phyloP scores from a whole-genome alignment of 306 rosid species.

The Boehmeria nivea region DNA sequence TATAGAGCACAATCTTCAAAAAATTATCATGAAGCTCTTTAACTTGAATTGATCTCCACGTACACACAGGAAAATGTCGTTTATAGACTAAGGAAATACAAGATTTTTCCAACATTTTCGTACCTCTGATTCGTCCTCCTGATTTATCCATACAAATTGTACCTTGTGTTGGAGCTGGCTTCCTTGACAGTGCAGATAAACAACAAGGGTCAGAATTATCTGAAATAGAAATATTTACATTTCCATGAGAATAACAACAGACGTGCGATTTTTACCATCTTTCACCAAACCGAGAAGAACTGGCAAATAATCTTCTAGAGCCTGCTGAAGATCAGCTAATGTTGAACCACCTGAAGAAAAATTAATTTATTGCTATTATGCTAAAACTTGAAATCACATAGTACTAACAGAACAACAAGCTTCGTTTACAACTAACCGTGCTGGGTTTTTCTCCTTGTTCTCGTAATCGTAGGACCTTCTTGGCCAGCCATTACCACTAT shows the following conservation, averaged over 20 bases:
- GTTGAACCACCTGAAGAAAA: slow-evolving; percentile 81
- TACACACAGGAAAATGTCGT: too few relatives aligned
- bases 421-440: slow-evolving; percentile 57
- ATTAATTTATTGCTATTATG: slow-evolving; percentile 32
- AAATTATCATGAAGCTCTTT: too few relatives aligned
- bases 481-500: slow-evolving; percentile 94
- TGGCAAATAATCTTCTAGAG: slow-evolving; percentile 85
- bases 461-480: slow-evolving; percentile 87
- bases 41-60: too few relatives aligned
- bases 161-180: slow-evolving; percentile 86
- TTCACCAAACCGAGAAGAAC: slow-evolving; percentile 90
- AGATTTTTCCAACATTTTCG: neutral
- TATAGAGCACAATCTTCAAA: too few relatives aligned
- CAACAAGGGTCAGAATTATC: slow-evolving; percentile 18
- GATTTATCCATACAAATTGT: slow-evolving; percentile 85
- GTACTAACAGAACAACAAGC: slow-evolving; percentile 12
- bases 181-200: slow-evolving; percentile 50
- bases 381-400: slow-evolving; percentile 13
- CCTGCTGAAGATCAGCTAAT: slow-evolving; percentile 79
- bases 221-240: slow-evolving; percentile 18
- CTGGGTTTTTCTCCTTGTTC: slow-evolving; percentile 86
- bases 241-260: slow-evolving; percentile 12
- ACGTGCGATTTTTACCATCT: slow-evolving; percentile 62
- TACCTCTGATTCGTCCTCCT: slow-evolving; percentile 95
- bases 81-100: too few relatives aligned